These are phyloP conservation scores for Rhynchosporium graminicola DNA, from an alignment of 2,329 filamentous ascomycete genomes.

Conservation along the genomic window DNA sequence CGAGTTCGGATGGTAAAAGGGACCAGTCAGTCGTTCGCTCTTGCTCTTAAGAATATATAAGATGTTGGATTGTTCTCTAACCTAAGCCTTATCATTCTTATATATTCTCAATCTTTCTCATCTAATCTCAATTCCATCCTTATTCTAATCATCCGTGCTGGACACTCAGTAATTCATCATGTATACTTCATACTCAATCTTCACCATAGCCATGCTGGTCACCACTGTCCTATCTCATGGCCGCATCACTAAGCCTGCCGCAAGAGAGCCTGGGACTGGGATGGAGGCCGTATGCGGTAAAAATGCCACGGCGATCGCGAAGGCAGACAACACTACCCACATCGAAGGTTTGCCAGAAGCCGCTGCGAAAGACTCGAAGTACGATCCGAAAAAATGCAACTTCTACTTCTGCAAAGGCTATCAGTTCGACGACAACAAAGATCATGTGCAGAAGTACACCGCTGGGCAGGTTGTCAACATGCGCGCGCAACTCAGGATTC, in stretches of 20 bases:
- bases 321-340: slow-evolving; percentile 33
- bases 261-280: slow-evolving; percentile 45
- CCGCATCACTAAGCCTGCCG: slow-evolving; percentile 45
- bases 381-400: slow-evolving; percentile 40
- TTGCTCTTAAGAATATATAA: background rate
- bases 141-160: slow-evolving; percentile 24
- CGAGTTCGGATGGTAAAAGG: slow-evolving; percentile 13
- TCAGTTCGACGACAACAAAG: slow-evolving; percentile 47
- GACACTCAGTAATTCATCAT: slow-evolving; percentile 24
- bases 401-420: slow-evolving; percentile 51
- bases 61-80: background rate
- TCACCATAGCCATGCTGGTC: slow-evolving; percentile 18
- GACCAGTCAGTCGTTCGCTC: background rate
- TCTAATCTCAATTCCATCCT: background rate
- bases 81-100: background rate
- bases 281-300: slow-evolving; percentile 49
- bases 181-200: slow-evolving; percentile 13
- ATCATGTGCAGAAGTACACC: slow-evolving; percentile 46
- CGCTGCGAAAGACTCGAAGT: slow-evolving; percentile 39
- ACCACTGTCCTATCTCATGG: slow-evolving; percentile 46
- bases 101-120: slow-evolving; percentile 15
- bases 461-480: slow-evolving; percentile 49
- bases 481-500: slow-evolving; percentile 45
- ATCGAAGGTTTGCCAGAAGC: slow-evolving; percentile 42
- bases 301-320: slow-evolving; percentile 41